phyloP scores from a whole-genome alignment of 768 basidiomycete genomes.

The Leccinum longicurvipes region DNA sequence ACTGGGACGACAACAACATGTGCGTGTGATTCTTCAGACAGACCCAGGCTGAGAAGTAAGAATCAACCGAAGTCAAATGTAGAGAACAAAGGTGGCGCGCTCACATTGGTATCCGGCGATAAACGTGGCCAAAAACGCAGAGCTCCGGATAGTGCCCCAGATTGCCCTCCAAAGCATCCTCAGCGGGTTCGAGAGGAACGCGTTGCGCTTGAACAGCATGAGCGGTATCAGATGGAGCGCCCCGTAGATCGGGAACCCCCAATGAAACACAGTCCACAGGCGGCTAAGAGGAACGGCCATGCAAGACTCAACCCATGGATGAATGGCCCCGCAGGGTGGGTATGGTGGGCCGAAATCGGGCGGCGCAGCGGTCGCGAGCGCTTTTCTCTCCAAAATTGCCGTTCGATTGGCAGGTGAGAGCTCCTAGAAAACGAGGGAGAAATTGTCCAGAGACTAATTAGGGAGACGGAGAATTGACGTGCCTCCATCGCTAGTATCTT shows the following conservation, averaged over 20 bases:
- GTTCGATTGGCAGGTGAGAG: slow-evolving; percentile 50
- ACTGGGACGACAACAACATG: slow-evolving; percentile 42
- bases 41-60: slow-evolving; percentile 44
- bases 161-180: slow-evolving; percentile 62
- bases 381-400: slow-evolving; percentile 44
- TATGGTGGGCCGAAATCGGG: slow-evolving; percentile 49
- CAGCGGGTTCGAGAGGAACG: slow-evolving; percentile 63
- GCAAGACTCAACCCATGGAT: slow-evolving; percentile 66
- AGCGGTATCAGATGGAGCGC: slow-evolving; percentile 88
- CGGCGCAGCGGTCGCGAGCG: slow-evolving; percentile 29
- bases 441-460: background rate
- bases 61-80: background rate
- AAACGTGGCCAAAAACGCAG: slow-evolving; percentile 82
- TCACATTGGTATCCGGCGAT: slow-evolving; percentile 79
- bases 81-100: slow-evolving; percentile 17
- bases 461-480: slow-evolving; percentile 10
- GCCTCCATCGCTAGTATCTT: slow-evolving; percentile 49
- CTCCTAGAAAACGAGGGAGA: slow-evolving; percentile 38
- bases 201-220: slow-evolving; percentile 72
- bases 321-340: slow-evolving; percentile 68
- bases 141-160: slow-evolving; percentile 76
- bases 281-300: slow-evolving; percentile 45
- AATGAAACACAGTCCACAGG: slow-evolving; percentile 77
- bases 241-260: slow-evolving; percentile 82
- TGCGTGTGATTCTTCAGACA: slow-evolving; percentile 67